Base-by-base conservation (phyloP, 257 asterid genomes). In the Hygrophila difformis region DNA sequence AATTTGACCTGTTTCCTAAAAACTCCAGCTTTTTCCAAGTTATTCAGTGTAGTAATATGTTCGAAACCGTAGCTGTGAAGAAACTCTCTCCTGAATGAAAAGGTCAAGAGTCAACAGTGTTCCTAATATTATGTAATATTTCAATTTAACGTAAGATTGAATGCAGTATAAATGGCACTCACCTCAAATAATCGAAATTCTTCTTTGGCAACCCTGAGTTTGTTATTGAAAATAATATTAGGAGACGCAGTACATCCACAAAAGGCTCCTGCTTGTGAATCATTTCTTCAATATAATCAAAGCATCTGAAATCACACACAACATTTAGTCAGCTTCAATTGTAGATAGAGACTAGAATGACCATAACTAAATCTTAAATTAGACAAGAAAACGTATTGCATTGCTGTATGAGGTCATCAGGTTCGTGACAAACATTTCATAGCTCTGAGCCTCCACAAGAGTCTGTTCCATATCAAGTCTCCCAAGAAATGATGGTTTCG, bases 51-150 rank as follows among this genome's bases (percentile, higher is more conserved):
- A 34, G 84, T 74, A 55, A 79, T 73, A 69, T 89, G 94, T 77
- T 89, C 98, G 51, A 79, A 86, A 42, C 98, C 98, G 71, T 89
- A 89, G 84, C 93, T 85, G 65, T 85, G 96, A 73, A 89, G 96
- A 55, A 89, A 57, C 68, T 89, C 98, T 64, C 88, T 79, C 91
- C 98, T 85, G 75, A 63, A 45, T 47, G 53, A 63, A 55, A 33
- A 52, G 20, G 48, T 29, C 54, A 60, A 61, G 45, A 41, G 44
- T 24, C 15, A 56, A 22, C 20, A 39, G 43, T 20, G 18, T 26
- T 18, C 12, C 22, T 11, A 53, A 39, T 35, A 37, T 7, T 35
- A 22, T 53, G 26, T 37, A 17, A 16, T 22, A 33, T 28, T n/a
- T n/a, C n/a, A n/a, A n/a, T n/a, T 17, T 2, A 43, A 11, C 33